A percentile compares a stretch with the other conserved stretches of the same genome.
Conservation (phyloP, 2,329 filamentous ascomycete species). For the Sphaerulina musiva region DNA sequence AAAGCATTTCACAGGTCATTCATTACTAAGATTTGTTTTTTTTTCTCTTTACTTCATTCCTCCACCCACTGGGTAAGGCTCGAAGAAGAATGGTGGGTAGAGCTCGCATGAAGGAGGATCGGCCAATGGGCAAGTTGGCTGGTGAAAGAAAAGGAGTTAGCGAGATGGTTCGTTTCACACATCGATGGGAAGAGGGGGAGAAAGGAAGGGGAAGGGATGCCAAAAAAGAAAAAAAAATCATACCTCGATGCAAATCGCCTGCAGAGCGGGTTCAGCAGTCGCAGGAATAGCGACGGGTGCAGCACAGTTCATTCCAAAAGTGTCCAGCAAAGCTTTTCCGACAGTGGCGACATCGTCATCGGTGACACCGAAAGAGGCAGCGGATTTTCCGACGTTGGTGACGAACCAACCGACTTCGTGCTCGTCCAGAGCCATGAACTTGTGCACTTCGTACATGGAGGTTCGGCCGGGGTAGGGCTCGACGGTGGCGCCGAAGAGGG, state of each 20-base stretch:
- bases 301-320: constrained; percentile 50
- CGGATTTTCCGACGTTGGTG: constrained; percentile 51
- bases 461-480: constrained; percentile 47
- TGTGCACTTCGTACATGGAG: constrained; percentile 51
- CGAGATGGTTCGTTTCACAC: too few relatives aligned
- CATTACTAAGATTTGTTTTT: too few relatives aligned
- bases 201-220: too few relatives aligned
- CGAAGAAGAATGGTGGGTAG: too few relatives aligned
- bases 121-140: too few relatives aligned
- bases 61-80: too few relatives aligned
- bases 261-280: constrained; percentile 42
- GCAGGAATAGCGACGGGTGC: constrained; percentile 41
- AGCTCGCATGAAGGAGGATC: too few relatives aligned
- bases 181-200: too few relatives aligned
- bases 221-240: neutral
- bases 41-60: too few relatives aligned
- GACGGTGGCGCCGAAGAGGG: constrained; percentile 44
- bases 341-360: constrained; percentile 47
- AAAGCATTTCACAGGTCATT: too few relatives aligned
- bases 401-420: constrained; percentile 55
- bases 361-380: constrained; percentile 53
- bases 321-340: constrained; percentile 43
- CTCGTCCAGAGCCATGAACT: constrained; percentile 50
- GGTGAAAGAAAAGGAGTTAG: too few relatives aligned
- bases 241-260: constrained; percentile 48